Conservation (phyloP, 192 early-diverging fungal species). For the Coemansia sp. region DNA sequence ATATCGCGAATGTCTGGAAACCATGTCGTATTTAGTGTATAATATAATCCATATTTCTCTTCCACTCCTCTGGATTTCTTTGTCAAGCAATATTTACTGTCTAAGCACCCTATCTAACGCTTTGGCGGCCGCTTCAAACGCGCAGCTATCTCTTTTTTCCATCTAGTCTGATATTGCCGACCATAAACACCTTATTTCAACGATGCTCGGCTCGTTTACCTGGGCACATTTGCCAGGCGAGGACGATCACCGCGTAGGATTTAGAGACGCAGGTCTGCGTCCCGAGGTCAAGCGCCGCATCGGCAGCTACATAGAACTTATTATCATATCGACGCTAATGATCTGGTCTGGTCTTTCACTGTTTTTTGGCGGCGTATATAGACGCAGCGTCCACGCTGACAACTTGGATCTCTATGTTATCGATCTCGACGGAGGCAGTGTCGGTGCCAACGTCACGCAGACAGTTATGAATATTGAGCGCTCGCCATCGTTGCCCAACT, state of each 20-base stretch:
- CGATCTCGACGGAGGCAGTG: constrained; percentile 43
- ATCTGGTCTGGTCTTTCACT: constrained; percentile 44
- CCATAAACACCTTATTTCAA: not conserved
- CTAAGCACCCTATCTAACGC: no score
- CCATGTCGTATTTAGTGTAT: no score
- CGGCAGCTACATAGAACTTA: constrained; percentile 27
- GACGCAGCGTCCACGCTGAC: constrained; percentile 30
- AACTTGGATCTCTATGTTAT: constrained; percentile 39
- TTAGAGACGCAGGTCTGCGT: constrained; percentile 19
- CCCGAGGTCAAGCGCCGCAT: constrained; percentile 19
- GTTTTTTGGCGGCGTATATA: constrained; percentile 42
- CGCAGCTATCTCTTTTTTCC: not conserved
- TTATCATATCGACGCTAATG: constrained; percentile 24
- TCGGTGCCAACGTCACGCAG: constrained; percentile 34
- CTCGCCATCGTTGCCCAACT: constrained; percentile 21
- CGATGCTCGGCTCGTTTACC: constrained; percentile 28
- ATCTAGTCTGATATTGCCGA: not conserved
- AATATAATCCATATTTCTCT: no score
- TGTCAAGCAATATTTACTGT: no score
- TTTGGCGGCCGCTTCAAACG: no score
- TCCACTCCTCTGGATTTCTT: no score
- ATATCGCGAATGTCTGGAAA: no score
- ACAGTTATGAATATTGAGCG: constrained; percentile 24
- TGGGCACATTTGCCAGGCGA: constrained; percentile 26
- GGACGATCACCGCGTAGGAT: constrained; percentile 33